phyloP scores from a whole-genome alignment of 1,139 yeast genomes.

The Geotrichum carabidarum region DNA sequence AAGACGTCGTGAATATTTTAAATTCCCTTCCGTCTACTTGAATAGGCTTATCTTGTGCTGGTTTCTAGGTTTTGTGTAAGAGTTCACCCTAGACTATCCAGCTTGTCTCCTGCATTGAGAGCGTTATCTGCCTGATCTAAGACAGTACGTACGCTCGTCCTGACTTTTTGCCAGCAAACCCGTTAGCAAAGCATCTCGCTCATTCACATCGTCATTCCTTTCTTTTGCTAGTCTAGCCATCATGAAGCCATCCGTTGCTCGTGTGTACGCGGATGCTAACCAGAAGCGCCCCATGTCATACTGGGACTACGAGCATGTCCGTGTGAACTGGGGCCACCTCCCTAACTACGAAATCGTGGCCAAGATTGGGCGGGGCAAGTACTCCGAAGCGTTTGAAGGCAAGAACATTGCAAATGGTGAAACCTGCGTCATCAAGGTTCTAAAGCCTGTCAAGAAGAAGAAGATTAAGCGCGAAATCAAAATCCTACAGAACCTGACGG shows the following conservation, averaged over 20 bases:
- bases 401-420: constrained; percentile 47
- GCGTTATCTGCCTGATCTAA: too few relatives aligned
- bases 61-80: too few relatives aligned
- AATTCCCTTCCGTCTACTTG: too few relatives aligned
- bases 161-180: too few relatives aligned
- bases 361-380: constrained; percentile 95
- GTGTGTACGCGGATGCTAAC: constrained; percentile 85
- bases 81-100: too few relatives aligned
- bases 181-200: too few relatives aligned
- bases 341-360: constrained; percentile 81
- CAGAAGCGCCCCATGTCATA: constrained; percentile 72
- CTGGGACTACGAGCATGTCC: constrained; percentile 77
- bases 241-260: constrained; percentile 54
- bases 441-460: constrained; percentile 94
- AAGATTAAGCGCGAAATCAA: constrained; percentile 94
- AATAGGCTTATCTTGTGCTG: too few relatives aligned
- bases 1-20: too few relatives aligned
- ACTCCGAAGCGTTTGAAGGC: constrained; percentile 91
- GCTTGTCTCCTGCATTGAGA: too few relatives aligned
- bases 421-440: constrained; percentile 75
- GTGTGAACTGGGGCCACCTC: constrained; percentile 58
- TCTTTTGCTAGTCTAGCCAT: neutral
- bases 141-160: too few relatives aligned
- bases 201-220: too few relatives aligned
- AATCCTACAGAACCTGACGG: constrained; percentile 80